These are phyloP conservation scores for Carallia pectinifolia DNA, from an alignment of 345 rosid species.

Conservation along the genomic window DNA sequence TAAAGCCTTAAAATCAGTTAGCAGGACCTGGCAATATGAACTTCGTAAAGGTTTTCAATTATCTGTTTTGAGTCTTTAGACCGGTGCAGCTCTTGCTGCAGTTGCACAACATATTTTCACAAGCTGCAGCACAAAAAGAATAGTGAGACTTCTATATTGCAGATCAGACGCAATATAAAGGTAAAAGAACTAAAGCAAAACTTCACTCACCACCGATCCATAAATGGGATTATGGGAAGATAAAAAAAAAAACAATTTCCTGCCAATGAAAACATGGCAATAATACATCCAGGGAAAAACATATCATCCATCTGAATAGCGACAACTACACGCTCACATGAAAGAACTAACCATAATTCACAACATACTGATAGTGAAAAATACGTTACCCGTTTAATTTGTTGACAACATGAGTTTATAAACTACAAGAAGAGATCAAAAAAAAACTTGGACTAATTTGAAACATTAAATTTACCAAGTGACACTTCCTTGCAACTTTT, in stretches of 20 bases:
- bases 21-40: neutral
- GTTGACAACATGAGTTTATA: no score
- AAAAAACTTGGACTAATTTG: neutral
- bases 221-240: constrained; percentile 48
- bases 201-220: constrained; percentile 62
- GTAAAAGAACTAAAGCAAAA: constrained; percentile 1
- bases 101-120: constrained; percentile 7
- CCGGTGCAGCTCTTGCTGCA: no score
- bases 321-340: neutral
- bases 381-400: no score
- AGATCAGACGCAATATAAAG: neutral
- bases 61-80: neutral
- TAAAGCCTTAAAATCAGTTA: neutral
- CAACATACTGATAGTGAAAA: neutral
- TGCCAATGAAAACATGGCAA: constrained; percentile 55
- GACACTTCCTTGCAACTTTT: neutral
- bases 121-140: constrained; percentile 45
- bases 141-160: constrained; percentile 12
- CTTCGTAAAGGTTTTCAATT: neutral
- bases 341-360: neutral
- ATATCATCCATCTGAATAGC: neutral
- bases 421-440: neutral
- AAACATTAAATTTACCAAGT: neutral
- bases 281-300: neutral
- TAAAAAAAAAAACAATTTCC: constrained; percentile 42